Conservation (phyloP, 2,329 filamentous ascomycete species). For the Xylaria sp. region DNA sequence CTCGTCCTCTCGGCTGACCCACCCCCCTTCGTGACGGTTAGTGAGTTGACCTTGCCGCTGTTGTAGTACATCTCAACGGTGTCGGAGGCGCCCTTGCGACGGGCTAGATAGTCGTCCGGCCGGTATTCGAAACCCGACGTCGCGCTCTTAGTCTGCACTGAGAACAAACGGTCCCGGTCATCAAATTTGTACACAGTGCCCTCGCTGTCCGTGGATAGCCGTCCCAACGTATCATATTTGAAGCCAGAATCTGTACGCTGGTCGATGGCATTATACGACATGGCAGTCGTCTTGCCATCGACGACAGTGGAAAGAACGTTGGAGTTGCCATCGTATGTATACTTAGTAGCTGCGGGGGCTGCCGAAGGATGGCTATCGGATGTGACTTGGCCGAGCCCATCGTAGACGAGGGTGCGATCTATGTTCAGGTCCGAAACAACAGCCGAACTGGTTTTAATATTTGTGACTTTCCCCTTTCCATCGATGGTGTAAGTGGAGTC, state of each 20-base stretch:
- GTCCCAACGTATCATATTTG: background rate
- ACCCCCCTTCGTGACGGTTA: background rate
- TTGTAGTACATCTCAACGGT: background rate
- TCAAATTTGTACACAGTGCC: background rate
- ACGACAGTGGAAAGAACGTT: background rate
- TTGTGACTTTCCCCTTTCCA: background rate
- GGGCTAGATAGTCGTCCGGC: background rate
- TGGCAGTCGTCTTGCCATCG: background rate
- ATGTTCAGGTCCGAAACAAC: background rate
- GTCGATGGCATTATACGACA: background rate
- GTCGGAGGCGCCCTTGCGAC: background rate
- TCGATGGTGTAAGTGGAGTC: background rate
- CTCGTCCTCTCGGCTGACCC: background rate
- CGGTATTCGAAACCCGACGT: background rate
- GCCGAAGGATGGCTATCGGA: background rate
- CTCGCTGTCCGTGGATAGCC: background rate
- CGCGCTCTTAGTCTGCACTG: background rate
- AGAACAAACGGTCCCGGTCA: slow-evolving; percentile 1
- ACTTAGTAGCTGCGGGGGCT: background rate
- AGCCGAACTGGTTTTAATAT: background rate
- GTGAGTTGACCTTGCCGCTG: background rate
- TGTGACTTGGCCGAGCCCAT: background rate
- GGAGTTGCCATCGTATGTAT: background rate
- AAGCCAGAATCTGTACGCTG: background rate
- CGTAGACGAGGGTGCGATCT: background rate